Evolutionary conservation across 495 filamentous ascomycete genomes (phyloP), one percentile per base, ranked within the genome.

Genomic region (Immersiella caudata): DNA sequence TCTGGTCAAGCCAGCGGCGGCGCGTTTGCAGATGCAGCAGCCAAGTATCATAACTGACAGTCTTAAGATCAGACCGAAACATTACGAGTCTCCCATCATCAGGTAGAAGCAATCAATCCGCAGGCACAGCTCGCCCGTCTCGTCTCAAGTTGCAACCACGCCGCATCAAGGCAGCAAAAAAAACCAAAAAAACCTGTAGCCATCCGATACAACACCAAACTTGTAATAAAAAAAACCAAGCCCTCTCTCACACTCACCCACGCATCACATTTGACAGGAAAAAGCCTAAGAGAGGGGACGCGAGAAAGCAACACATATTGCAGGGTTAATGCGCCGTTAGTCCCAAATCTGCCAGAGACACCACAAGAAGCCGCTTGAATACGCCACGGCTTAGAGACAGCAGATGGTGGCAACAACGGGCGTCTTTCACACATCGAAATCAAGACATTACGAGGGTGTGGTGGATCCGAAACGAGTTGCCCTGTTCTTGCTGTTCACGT

Each of bases 61-160:
- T 46, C 40, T 14, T 14, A 18, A 46, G 40, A 18, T 46, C 40
- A 46, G 40, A 46, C 14, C 14, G 40, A 46, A 46, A 46, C 40
- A 14, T 14, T 46, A 46, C 40, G 40, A 14, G 40, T 46, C 4
- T 12, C 9, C 11, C 40, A 46, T 46, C 40, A 46, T 46, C 40
- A 46, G 40, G 40, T 46, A 46, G 40, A 46, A 46, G 40, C 40
- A 46, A 46, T 46, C 40, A 46, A 46, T 46, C 16, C 40, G 9
- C 40, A 46, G 40, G 40, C 40, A 46, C 9, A 46, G 40, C 40
- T 12, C 9, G 4, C 40, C 40, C 40, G 16, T 46, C 40, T 18
- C 52, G 52, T 55, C 52, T 55, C 52, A 55, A 26, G 52, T 55
- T 55, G 52, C 52, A 55, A 26, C 21, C 52, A 46, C 40, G 40